Conservation (phyloP, 305 asterid genomes). For the Solanum chacoense region DNA sequence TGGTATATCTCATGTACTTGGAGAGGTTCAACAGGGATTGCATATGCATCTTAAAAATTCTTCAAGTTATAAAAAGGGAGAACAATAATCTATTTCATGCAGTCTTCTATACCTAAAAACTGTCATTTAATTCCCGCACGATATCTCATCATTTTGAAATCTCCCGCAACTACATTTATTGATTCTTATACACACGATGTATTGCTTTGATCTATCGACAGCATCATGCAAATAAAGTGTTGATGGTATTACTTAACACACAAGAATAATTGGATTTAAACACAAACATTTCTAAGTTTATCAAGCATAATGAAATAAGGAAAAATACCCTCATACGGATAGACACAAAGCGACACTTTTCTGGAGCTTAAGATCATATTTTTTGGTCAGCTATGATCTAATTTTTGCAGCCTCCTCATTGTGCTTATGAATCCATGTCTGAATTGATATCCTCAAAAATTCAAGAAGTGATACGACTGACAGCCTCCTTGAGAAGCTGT, state of each 20-base stretch:
- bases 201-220: background rate
- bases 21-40: background rate
- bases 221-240: background rate
- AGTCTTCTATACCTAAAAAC: background rate
- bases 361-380: background rate
- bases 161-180: background rate
- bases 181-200: background rate
- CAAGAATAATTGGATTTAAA: background rate
- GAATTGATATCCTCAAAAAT: background rate
- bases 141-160: background rate
- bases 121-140: background rate
- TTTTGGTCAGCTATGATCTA: background rate
- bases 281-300: background rate
- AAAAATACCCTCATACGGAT: too few species aligned
- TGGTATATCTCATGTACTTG: background rate
- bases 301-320: background rate
- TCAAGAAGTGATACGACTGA: background rate
- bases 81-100: fast-evolving
- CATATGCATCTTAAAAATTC: too few species aligned
- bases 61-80: background rate
- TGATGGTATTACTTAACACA: background rate
- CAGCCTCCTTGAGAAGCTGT: background rate
- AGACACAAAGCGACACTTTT: background rate
- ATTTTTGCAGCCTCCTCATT: background rate
- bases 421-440: background rate